Percentiles rank a stretch among this genome's conserved stretches.
Evolutionary conservation across 2,329 filamentous ascomycete genomes (phyloP).

Genomic region (Chalaropsis ovoidea): DNA sequence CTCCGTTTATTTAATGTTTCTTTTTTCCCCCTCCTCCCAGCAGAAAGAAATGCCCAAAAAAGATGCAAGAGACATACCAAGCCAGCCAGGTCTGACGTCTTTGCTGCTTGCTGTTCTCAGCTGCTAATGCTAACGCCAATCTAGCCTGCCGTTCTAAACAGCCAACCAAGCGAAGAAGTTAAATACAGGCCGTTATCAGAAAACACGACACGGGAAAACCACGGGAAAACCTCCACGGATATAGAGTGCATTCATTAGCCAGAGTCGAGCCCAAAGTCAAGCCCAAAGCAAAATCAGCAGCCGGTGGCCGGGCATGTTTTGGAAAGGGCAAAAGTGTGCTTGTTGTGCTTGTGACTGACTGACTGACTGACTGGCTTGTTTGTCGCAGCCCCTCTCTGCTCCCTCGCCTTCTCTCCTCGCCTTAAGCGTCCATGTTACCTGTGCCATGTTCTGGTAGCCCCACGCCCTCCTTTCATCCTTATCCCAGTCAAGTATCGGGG

Average conservation of each 20-base stretch:
- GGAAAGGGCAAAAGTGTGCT: too few species aligned
- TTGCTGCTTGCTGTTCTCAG: constrained; percentile 5
- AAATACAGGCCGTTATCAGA: not conserved
- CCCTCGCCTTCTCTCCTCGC: too few species aligned
- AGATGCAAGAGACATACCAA: not conserved
- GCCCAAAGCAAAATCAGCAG: too few species aligned
- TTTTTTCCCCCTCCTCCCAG: not conserved
- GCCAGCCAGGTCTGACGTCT: not conserved
- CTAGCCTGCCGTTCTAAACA: not conserved
- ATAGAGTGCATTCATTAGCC: not conserved
- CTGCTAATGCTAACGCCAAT: constrained; percentile 8
- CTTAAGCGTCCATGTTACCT: not conserved
- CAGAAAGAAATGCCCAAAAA: too few species aligned
- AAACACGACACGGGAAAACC: not conserved
- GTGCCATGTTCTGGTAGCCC: not conserved
- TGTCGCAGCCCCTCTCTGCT: too few species aligned
- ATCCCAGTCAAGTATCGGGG: not conserved
- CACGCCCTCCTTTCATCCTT: not conserved
- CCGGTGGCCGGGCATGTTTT: too few species aligned
- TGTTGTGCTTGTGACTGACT: too few species aligned
- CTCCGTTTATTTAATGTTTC: not conserved
- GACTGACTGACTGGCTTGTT: too few species aligned
- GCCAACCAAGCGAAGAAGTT: not conserved
- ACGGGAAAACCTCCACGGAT: not conserved
- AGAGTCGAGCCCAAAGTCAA: too few species aligned